A percentile compares a stretch with the other conserved stretches of the same genome.
These are phyloP conservation scores for Xylogone sp. DNA, from an alignment of 2,329 filamentous ascomycete species.

Conservation along the genomic window DNA sequence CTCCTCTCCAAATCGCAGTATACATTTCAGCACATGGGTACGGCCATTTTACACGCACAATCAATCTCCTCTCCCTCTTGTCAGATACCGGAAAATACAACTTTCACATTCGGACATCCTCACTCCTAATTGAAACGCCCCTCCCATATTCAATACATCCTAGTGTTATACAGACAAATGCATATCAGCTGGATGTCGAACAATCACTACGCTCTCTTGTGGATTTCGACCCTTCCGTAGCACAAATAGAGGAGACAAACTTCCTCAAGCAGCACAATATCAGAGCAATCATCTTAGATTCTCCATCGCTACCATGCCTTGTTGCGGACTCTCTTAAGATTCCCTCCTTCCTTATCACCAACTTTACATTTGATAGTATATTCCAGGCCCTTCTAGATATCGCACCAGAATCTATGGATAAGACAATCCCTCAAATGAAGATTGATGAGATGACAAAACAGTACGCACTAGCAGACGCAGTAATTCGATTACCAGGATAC, in stretches of 20 bases:
- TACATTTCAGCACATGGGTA: conserved; percentile 8
- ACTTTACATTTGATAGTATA: conserved; percentile 13
- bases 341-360: conserved; percentile 9
- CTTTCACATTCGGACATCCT: conserved; percentile 12
- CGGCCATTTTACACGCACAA: conserved; percentile 31
- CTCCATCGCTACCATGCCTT: conserved; percentile 8
- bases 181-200: conserved; percentile 9
- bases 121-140: conserved; percentile 3
- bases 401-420: conserved; percentile 5
- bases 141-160: conserved; percentile 7
- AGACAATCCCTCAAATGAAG: conserved; percentile 5
- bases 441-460: conserved; percentile 10
- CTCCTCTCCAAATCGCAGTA: conserved; percentile 13
- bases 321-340: conserved; percentile 8
- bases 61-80: conserved; percentile 29
- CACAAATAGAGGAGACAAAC: conserved; percentile 6
- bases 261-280: conserved; percentile 8
- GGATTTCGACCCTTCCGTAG: conserved; percentile 5
- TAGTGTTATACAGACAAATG: conserved; percentile 8
- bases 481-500: conserved; percentile 12
- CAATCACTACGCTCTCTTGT: conserved; percentile 8
- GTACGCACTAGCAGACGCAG: conserved; percentile 10
- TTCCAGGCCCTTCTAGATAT: conserved; percentile 8
- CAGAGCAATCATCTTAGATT: conserved; percentile 7
- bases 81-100: conserved; percentile 12